phyloP scores from a whole-genome alignment of 2,329 filamentous ascomycete species.

The Cladophialophora yegresii region DNA sequence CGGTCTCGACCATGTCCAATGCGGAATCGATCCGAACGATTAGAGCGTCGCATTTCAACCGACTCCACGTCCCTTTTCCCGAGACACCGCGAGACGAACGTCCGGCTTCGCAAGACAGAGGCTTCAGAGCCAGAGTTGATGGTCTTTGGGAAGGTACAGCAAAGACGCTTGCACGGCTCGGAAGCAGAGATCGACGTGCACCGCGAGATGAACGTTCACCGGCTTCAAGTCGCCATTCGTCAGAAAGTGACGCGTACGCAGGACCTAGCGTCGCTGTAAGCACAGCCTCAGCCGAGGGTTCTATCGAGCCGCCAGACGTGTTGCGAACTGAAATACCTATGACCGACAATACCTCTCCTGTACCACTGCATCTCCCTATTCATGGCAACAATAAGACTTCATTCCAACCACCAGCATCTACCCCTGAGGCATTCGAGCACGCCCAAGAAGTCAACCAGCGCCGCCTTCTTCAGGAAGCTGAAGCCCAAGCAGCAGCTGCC shows the following conservation, averaged over 20 bases:
- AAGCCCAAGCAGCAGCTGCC: conserved; percentile 24
- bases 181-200: conserved; percentile 42
- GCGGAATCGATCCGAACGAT: conserved; percentile 52
- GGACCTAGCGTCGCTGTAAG: conserved; percentile 50
- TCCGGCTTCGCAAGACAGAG: conserved; percentile 24
- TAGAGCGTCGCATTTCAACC: conserved; percentile 41
- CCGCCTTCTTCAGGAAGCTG: conserved; percentile 35
- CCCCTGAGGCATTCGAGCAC: conserved; percentile 36
- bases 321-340: conserved; percentile 35
- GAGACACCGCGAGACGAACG: conserved; percentile 22
- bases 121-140: conserved; percentile 29
- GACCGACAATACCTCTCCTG: conserved; percentile 20
- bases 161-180: conserved; percentile 28
- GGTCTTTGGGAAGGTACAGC: conserved; percentile 34
- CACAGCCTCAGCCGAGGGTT: conserved; percentile 48
- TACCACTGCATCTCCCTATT: conserved; percentile 10
- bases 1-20: conserved; percentile 49
- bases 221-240: conserved; percentile 35
- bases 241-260: conserved; percentile 41
- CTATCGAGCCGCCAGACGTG: conserved; percentile 45
- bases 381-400: conserved; percentile 11
- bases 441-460: conserved; percentile 38
- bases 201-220: conserved; percentile 40
- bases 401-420: conserved; percentile 31
- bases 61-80: conserved; percentile 18